Base-by-base conservation (phyloP, 176 grass and related monocot species). In the Melocanna baccifera region DNA sequence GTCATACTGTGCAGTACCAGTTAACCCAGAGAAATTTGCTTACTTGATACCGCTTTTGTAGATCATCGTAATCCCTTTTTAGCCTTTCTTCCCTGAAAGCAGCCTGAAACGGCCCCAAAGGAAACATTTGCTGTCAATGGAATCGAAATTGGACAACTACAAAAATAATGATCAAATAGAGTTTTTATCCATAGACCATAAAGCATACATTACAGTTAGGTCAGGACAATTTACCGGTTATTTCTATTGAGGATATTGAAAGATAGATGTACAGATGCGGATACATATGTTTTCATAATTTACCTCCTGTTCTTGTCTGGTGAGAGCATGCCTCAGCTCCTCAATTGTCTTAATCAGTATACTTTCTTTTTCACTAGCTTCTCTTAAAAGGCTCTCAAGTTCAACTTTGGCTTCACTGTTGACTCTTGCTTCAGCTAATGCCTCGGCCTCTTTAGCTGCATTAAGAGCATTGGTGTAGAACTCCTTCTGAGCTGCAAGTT, bases 21-120 rank as follows among this genome's bases (percentile, higher is more conserved):
- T 57, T 84, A 71, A 87, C 40, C 23, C 67, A 39, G 58, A 42
- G 86, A 62, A 20, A 16, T 48, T 37, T 80, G 59, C 84, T 91
- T 86, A 99, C 97, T 91, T 99, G 93, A 81, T 96, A 96, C 71
- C 90, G 92, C 75, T 91, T 99, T 88, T 99, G 97, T 90, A 99
- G 88, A 86, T 99, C 97, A 73, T 96, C 97, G 78, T 96, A 85
- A 82, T 99, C 93, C 71, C 88, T 89, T 89, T 94, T 92, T 53
- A 90, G 75, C 88, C 92, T 92, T 92, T 99, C 97, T 91, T 99
- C 97, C 80, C 82, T 99, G 86, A 94, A 92, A 71, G 88, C 93
- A 80, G 91, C 91, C 97, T 99, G 78, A 86, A 89, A 78, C 16
- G 13, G 28, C 6, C 52, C 58, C 40, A 82, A 51, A 43, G 82